Evolutionary conservation across 2,329 filamentous ascomycete genomes (phyloP), one percentile per base, ranked within the genome.

Genomic region (Neofusicoccum sp.): DNA sequence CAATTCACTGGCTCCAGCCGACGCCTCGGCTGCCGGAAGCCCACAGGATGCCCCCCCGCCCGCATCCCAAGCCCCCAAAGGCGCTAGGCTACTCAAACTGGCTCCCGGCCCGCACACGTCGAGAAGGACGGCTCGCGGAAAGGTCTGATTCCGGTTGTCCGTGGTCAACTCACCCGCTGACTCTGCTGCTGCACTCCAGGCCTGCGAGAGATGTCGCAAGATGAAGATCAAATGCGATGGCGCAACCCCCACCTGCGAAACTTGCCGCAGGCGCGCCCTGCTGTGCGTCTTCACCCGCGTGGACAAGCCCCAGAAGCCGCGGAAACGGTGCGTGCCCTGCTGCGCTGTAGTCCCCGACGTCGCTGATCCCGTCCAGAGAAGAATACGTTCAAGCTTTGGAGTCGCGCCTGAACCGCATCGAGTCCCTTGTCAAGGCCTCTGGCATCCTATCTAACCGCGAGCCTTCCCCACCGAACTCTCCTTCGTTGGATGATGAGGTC

Each of bases 181-280:
- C 36, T 54, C n/a, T n/a, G 16, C 11, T 6, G 20, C 8, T 4
- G 16, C 33, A 11, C 14, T 51, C 7, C 12, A 56, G 51, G 51
- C 51, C 4, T 56, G 51, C 12, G 38, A 56, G 36, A 26, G 51
- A 43, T 56, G 51, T 12, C 51, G 51, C 36, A 12, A 28, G n/a
- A 56, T 56, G 51, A 56, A 56, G n/a, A 56, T 56, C 26, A 56
- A 56, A 43, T 56, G 51, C 51, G 51, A 56, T 24, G 51, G 51
- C 38, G 36, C 11, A 28, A 43, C 51, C 20, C 51, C 51, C 7
- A 24, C 9, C 8, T 56, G 51, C n/a, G 51, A 28, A n/a, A 56
- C 51, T 43, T 56, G 51, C 38, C 51, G 51, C 51, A 56, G 43
- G 9, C 51, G 51, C 34, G 26, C 51, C 20, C 51, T 56, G 26